Conservation (phyloP, 1,139 yeast genomes). For the Diutina pseudorugosa region DNA sequence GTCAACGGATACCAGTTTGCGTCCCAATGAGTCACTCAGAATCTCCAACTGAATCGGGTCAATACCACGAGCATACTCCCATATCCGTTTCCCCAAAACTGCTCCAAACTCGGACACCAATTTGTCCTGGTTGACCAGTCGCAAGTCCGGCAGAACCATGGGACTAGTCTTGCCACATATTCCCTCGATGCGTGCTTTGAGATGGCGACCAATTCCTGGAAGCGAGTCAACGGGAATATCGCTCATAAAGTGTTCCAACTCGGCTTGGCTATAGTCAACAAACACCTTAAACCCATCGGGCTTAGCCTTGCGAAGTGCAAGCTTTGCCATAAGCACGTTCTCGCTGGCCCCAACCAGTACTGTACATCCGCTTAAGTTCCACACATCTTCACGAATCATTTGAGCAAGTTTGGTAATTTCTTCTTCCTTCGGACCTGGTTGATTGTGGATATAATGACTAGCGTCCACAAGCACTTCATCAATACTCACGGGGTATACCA, state of each 20-base stretch:
- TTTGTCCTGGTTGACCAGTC: slow-evolving; percentile 18
- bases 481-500: slow-evolving; percentile 73
- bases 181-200: slow-evolving; percentile 23
- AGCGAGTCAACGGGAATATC: slow-evolving; percentile 39
- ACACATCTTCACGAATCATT: slow-evolving; percentile 34
- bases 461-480: slow-evolving; percentile 83
- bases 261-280: slow-evolving; percentile 14
- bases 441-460: slow-evolving; percentile 20
- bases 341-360: slow-evolving; percentile 70
- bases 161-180: slow-evolving; percentile 7
- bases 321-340: slow-evolving; percentile 66
- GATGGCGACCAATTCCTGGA: slow-evolving; percentile 78
- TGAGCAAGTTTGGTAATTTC: slow-evolving; percentile 17
- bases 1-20: slow-evolving; percentile 80
- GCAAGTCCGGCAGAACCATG: slow-evolving; percentile 20
- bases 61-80: slow-evolving; percentile 48
- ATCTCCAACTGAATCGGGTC: slow-evolving; percentile 49
- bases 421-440: slow-evolving; percentile 7
- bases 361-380: slow-evolving; percentile 38
- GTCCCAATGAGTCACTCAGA: slow-evolving; percentile 30
- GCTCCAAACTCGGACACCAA: slow-evolving; percentile 46
- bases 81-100: slow-evolving; percentile 57
- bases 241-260: slow-evolving; percentile 21
- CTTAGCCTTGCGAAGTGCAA: slow-evolving; percentile 67
- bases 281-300: slow-evolving; percentile 54